Base-by-base conservation (phyloP, 805 yeast species). In the Brettanomyces anomalus region DNA sequence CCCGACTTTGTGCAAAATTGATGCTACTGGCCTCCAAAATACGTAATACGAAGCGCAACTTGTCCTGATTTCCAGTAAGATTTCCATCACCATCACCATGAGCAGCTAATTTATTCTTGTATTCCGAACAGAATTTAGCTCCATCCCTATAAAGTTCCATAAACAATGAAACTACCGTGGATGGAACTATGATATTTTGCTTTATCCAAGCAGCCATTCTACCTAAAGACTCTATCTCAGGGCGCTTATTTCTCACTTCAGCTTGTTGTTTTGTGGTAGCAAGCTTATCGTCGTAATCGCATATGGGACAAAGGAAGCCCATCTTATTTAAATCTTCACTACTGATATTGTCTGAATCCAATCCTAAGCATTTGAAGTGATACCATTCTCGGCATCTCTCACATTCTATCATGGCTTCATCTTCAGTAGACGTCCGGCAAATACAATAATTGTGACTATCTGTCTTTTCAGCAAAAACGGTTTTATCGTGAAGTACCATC, bases 381-480 rank as follows among this genome's bases (percentile, higher is more conserved):
- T 75, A 82, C 88, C 88, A 81, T 51, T 81, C 86, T 42, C 71
- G 66, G 57, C 90, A 83, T 15, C 57, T 60, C 48, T 81, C 88
- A 61, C 89, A 82, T 45, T 76, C 82, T 37, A 80, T 74, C 85
- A 81, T 81, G 0, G 74, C 70, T 5, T 84, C 72, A 50, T 70
- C 58, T 50, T 81, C 89, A 42, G 53, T 57, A 19, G 60, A 59
- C 39, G 71, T 73, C 37, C 87, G 68, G 57, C 90, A 82, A 43
- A 78, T 62, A 54, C 89, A 82, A 53, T 76, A 81, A 36, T 49
- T 46, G 3, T 48, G 50, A 3, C 26, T 15, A 14, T 32, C 36
- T 11, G 11, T 37, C 19, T 39, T 40, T 16, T 55, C 57, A 5
- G 47, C 47, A 7, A 55, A 47, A 4, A 53, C 37, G 21, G 43